Evolutionary conservation across 2,329 filamentous ascomycete genomes (phyloP).

Genomic region (Immersiporthe knoxdaviesiana): DNA sequence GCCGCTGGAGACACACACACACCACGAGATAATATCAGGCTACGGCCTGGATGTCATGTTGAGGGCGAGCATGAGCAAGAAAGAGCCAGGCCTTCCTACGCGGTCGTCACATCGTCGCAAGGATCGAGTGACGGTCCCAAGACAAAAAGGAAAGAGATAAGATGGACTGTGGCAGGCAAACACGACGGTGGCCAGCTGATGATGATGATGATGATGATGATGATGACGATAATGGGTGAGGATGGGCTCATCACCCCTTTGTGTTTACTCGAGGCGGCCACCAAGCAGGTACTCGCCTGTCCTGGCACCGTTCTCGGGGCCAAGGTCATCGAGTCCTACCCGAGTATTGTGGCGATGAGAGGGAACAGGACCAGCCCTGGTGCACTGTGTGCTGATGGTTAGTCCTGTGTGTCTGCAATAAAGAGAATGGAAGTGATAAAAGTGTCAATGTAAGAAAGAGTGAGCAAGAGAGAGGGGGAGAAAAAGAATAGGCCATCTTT

Average conservation of each 20-base stretch:
- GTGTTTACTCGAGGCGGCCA: not conserved
- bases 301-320: constrained; percentile 3
- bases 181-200: not conserved
- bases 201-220: not conserved
- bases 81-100: not conserved
- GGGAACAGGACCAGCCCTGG: not conserved
- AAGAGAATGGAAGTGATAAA: constrained; percentile 5
- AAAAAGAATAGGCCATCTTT: constrained; percentile 1
- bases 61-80: constrained; percentile 21
- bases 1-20: constrained; percentile 16
- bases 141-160: constrained; percentile 17
- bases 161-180: constrained; percentile 10
- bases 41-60: constrained; percentile 25
- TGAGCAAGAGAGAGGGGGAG: not conserved
- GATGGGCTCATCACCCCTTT: not conserved
- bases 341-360: constrained; percentile 9
- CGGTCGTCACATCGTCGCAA: not conserved
- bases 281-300: constrained; percentile 1
- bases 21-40: constrained; percentile 28
- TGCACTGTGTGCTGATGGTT: constrained; percentile 12
- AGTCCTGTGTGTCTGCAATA: not conserved
- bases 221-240: not conserved
- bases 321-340: not conserved
- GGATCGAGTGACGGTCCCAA: not conserved
- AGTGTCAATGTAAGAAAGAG: constrained; percentile 18